Evolutionary conservation across 2,329 filamentous ascomycete species (phyloP).

Genomic region (Fusarium austroafricanum): DNA sequence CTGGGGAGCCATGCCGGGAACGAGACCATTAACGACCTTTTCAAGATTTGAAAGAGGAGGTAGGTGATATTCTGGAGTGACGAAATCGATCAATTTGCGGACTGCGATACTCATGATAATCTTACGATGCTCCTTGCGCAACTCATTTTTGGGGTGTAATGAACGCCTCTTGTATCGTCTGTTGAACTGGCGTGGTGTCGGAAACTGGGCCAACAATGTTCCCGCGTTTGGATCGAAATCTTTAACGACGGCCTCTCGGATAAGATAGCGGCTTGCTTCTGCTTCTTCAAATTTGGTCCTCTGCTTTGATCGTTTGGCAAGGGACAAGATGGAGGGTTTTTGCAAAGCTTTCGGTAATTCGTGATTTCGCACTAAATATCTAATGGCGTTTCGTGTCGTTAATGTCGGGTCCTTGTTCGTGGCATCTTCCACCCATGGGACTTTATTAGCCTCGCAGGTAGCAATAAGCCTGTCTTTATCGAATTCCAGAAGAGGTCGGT

Average conservation of each 20-base stretch:
- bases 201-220: conserved; percentile 60
- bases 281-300: conserved; percentile 59
- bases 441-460: conserved; percentile 75
- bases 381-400: conserved; percentile 84
- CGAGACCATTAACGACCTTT: conserved; percentile 59
- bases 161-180: conserved; percentile 42
- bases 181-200: conserved; percentile 35
- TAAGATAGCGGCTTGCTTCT: conserved; percentile 67
- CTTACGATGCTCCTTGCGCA: conserved; percentile 53
- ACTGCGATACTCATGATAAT: conserved; percentile 60
- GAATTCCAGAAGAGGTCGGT: conserved; percentile 77
- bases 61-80: conserved; percentile 61
- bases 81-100: conserved; percentile 61
- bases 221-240: conserved; percentile 62
- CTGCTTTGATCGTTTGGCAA: conserved; percentile 65
- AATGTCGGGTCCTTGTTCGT: conserved; percentile 84
- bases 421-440: conserved; percentile 84
- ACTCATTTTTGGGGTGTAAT: conserved; percentile 37
- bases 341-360: conserved; percentile 77
- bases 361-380: conserved; percentile 70
- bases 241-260: conserved; percentile 57
- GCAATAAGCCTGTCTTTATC: conserved; percentile 78
- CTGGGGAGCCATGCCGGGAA: conserved; percentile 56
- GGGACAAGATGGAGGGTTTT: conserved; percentile 69
- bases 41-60: conserved; percentile 59